A percentile compares a stretch with the other conserved stretches of the same genome.
Conservation (phyloP, 345 rosid species). For the Excoecaria agallocha region DNA sequence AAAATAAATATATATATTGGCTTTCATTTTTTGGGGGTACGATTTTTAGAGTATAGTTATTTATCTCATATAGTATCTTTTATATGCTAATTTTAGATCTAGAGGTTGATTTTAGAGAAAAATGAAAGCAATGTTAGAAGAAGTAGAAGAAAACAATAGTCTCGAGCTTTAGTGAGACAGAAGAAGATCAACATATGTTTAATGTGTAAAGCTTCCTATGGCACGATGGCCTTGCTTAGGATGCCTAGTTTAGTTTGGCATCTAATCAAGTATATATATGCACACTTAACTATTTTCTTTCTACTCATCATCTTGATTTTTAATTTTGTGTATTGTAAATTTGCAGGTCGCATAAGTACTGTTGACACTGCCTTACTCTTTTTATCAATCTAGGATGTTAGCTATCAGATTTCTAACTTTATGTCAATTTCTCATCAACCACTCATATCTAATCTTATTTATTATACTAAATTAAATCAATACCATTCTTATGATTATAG, state of each 20-base stretch:
- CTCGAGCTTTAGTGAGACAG: constrained; percentile 50
- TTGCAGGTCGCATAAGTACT: constrained; percentile 91
- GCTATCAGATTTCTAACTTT: constrained; percentile 60
- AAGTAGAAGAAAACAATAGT: constrained; percentile 91
- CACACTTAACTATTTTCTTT: too few species aligned
- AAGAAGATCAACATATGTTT: constrained; percentile 42
- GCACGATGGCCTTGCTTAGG: constrained; percentile 99
- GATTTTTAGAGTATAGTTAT: constrained; percentile 12
- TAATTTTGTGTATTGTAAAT: neutral
- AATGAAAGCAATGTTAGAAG: constrained; percentile 62
- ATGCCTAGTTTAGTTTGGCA: constrained; percentile 99
- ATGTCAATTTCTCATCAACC: neutral
- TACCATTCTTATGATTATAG: too few species aligned
- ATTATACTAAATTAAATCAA: too few species aligned
- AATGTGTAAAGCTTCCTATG: constrained; percentile 67
- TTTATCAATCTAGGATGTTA: constrained; percentile 95
- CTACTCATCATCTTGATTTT: neutral
- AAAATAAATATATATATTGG: constrained; percentile 6
- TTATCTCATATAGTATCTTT: constrained; percentile 41
- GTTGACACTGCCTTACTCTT: constrained; percentile 89
- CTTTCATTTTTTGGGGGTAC: constrained; percentile 36
- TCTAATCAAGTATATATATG: constrained; percentile 68
- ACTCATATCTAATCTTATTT: constrained; percentile 25
- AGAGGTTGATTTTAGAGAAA: constrained; percentile 24
- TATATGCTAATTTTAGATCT: constrained; percentile 45